Conservation (phyloP, 1,284 basidiomycete species). For the Cystobasidium sp. region DNA sequence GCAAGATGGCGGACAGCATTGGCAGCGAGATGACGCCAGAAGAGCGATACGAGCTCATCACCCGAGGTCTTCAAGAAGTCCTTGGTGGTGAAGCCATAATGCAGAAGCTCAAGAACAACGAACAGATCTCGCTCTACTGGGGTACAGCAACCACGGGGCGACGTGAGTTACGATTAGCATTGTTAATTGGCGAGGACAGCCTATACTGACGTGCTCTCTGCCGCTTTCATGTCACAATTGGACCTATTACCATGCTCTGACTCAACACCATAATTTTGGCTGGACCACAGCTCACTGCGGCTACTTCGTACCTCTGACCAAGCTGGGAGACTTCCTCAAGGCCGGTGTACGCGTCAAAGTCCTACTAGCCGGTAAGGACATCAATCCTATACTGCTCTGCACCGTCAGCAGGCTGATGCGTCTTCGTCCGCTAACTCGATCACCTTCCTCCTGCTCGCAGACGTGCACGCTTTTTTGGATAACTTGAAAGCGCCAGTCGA, state of each 20-base stretch:
- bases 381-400: neutral
- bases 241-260: neutral
- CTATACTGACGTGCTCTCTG: neutral
- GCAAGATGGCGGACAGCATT: slow-evolving; percentile 16
- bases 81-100: slow-evolving; percentile 85
- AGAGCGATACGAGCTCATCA: slow-evolving; percentile 82
- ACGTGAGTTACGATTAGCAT: slow-evolving; percentile 66
- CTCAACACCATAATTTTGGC: slow-evolving; percentile 17
- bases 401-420: neutral
- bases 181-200: neutral
- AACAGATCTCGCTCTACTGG: slow-evolving; percentile 74
- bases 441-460: slow-evolving; percentile 59
- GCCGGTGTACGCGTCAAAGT: slow-evolving; percentile 90
- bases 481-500: slow-evolving; percentile 97
- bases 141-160: slow-evolving; percentile 92
- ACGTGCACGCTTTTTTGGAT: slow-evolving; percentile 96
- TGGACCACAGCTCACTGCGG: slow-evolving; percentile 81
- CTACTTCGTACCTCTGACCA: slow-evolving; percentile 93
- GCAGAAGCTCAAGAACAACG: slow-evolving; percentile 72
- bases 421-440: neutral
- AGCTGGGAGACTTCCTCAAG: slow-evolving; percentile 87
- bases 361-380: slow-evolving; percentile 74
- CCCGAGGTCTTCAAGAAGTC: slow-evolving; percentile 82
- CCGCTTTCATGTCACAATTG: neutral
- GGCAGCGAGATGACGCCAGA: slow-evolving; percentile 57